Base-by-base conservation (phyloP, 2,329 filamentous ascomycete genomes). In the Ceratocystis diversiconidia region DNA sequence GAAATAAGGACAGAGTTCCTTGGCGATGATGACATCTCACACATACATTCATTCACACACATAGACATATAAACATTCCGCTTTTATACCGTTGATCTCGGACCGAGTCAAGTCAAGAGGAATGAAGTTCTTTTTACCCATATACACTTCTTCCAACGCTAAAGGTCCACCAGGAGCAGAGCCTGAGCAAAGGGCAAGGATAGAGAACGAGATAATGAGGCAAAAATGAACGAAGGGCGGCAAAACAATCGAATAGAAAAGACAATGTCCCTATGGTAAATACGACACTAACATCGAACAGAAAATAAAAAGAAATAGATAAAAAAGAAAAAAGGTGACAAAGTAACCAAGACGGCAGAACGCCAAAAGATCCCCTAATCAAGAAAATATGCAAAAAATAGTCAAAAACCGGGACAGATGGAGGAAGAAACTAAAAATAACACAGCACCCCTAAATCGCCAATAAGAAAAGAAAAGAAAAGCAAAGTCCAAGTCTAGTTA, bases 331-430 rank as follows among this genome's bases (percentile, higher is more conserved):
- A 46, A 67, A 66, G 46, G 60, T 63, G 66, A 67, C 44, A 50
- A 22, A 32, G 43, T 48, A 62, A 36, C n/a, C 62, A 64, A 61
- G 62, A 48, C 44, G 44, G 50, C 62, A 62, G 8, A 36, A 62
- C 60, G 60, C 60, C 60, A 43, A 43, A 62, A 36, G 60, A 62
- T 62, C 60, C 60, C 60, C 60, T 62, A 25, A 65, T 60, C 36
- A 70, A 62, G 36, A 64, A 69, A 73, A 71, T 72, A 61, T 65
- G 66, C 52, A 61, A 57, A 67, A 67, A 61, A n/a, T n/a, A 62
- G 30, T 66, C 57, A 61, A 65, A 55, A 41, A 2, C 44, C 17
- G 19, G 41, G n/a, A 43, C 63, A 57, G 28, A 52, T 10, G 61
- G 44, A 50, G 25, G 10, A 36, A 55, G n/a, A 44, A 36, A 22